These are phyloP conservation scores for Chalciporus chontae DNA, from an alignment of 768 basidiomycete genomes.

Conservation along the genomic window DNA sequence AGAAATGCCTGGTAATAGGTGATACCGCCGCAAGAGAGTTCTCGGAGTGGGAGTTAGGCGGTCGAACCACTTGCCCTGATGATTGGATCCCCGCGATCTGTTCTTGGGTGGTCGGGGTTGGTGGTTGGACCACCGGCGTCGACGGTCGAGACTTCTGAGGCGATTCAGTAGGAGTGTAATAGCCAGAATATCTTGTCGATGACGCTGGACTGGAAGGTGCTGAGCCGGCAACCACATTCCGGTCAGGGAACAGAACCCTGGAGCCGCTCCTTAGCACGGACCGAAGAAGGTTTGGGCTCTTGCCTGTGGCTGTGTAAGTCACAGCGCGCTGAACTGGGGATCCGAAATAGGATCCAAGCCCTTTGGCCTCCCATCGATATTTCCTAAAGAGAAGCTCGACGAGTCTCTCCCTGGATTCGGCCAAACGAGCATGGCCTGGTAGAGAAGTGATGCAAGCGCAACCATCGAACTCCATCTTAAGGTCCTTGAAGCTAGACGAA, in stretches of 20 bases:
- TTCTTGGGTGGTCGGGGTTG: conserved; percentile 5
- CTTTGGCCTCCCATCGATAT: conserved; percentile 8
- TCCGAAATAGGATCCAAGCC: conserved; percentile 10
- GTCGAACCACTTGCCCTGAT: not conserved
- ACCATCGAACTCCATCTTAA: conserved; percentile 33
- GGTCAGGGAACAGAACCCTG: not conserved
- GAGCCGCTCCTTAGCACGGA: no score
- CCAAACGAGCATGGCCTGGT: not conserved
- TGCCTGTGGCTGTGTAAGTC: not conserved
- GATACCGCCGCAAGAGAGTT: not conserved
- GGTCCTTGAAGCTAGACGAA: conserved; percentile 16
- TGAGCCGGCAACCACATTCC: not conserved
- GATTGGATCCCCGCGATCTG: not conserved
- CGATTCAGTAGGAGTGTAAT: conserved; percentile 10
- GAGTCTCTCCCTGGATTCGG: conserved; percentile 16
- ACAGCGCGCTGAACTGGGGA: not conserved
- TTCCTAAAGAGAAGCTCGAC: conserved; percentile 9
- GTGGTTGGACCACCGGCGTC: conserved; percentile 8
- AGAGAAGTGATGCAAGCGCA: conserved; percentile 38
- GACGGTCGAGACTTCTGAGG: conserved; percentile 3
- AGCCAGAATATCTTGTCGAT: conserved; percentile 2
- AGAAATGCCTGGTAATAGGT: not conserved
- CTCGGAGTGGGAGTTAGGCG: not conserved
- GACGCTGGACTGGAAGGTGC: not conserved
- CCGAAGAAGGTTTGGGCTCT: not conserved